Base-by-base conservation (phyloP, 176 grass and related monocot species). In the Cymbopogon citratus region DNA sequence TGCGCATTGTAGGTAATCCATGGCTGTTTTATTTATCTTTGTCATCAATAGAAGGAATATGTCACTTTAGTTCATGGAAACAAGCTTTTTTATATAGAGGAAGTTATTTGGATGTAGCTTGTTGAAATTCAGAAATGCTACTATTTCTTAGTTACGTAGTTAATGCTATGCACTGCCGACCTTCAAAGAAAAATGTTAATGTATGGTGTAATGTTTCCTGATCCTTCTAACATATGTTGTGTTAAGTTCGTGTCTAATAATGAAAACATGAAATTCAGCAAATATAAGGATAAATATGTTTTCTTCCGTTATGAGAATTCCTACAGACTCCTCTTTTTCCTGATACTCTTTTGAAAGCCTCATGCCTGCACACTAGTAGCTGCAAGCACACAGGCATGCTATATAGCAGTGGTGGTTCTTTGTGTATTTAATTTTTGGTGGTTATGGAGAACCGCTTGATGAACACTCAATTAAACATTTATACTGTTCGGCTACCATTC, bases 201-300 rank as follows among this genome's bases (percentile, higher is more conserved):
- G 7, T n/a, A 56, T 56, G 51, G 19, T 56, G 51, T 41, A 0
- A 44, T 69, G 16, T 48, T 52, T 2, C 3, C 1, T 56, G 45
- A 56, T 75, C 43, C n/a, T 66, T 75, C 7, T 39, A 63, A 36
- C 4, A 10, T 76, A 6, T 40, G 35, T 51, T 40, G 52, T 65
- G 23, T 71, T 82, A 82, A 38, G 29, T 2, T 78, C 52, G 19
- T 33, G 9, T 57, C 41, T 44, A 28, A 62, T n/a, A 41, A 8
- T 33, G 21, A 54, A 78, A 44, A 48, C 65, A 25, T 66, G 54
- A 77, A 82, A 87, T 54, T 4, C 14, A 71, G 10, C 27, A 63
- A 79, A 46, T 3, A 57, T 69, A 44, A 82, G 44, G 24, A 65
- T 75, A 40, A 40, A 19, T 40, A 70, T 72, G 25, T 9, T 71